Evolutionary conservation across 352 stramenopile species (phyloP).

Genomic region (Saprolegnia parasitica): DNA sequence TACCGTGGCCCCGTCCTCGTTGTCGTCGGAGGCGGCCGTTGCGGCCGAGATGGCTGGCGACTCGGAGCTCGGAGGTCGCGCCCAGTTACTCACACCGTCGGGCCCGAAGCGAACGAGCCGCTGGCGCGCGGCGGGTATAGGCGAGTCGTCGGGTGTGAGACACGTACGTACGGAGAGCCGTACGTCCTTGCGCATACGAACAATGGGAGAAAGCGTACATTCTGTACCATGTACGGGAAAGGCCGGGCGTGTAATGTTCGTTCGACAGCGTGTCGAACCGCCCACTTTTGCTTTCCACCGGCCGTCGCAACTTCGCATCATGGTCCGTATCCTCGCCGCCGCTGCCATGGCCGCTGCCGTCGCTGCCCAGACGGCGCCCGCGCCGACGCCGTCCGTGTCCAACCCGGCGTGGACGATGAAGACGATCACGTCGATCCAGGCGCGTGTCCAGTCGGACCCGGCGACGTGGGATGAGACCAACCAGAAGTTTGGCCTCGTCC

Average conservation of each 20-base stretch:
- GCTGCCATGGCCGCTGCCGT: background rate
- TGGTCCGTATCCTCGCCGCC: conserved; percentile 18
- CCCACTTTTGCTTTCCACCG: background rate
- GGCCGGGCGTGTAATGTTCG: background rate
- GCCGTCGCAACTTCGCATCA: conserved; percentile 16
- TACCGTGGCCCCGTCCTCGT: too few relatives aligned
- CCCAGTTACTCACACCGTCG: too few relatives aligned
- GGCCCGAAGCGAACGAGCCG: too few relatives aligned
- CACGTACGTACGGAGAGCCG: too few relatives aligned
- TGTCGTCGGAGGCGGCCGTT: too few relatives aligned
- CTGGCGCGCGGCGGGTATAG: too few relatives aligned
- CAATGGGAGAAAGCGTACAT: too few relatives aligned
- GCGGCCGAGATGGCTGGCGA: too few relatives aligned
- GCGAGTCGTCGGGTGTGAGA: too few relatives aligned
- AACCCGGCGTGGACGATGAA: conserved; percentile 22
- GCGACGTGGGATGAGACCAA: conserved; percentile 8
- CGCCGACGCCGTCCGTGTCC: background rate
- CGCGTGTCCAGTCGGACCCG: conserved; percentile 18
- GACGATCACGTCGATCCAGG: conserved; percentile 2
- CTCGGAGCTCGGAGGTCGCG: too few relatives aligned
- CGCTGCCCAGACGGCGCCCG: background rate
- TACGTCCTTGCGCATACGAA: too few relatives aligned
- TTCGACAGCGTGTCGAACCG: background rate
- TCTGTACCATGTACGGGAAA: background rate
- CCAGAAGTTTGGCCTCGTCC: conserved; percentile 1